Evolutionary conservation across 305 asterid genomes (phyloP).

Genomic region (Fraxinus velutina): DNA sequence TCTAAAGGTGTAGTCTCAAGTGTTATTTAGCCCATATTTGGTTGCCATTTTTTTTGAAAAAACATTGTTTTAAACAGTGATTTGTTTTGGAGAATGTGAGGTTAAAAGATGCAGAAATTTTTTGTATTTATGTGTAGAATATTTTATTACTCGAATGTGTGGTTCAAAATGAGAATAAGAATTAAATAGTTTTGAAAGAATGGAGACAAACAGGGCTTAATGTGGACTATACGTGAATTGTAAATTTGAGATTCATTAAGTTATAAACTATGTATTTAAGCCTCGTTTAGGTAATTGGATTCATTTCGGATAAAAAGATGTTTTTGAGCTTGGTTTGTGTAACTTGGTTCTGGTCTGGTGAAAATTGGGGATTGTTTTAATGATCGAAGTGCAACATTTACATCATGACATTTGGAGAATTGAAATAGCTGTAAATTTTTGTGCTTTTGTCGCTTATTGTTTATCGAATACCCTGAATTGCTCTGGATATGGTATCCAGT

Average conservation of each 20-base stretch:
- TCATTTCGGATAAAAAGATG: slow-evolving; percentile 13
- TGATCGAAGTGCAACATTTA: background rate
- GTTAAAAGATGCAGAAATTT: too few species aligned
- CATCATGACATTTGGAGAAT: background rate
- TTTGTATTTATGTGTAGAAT: too few species aligned
- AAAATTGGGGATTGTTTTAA: slow-evolving; percentile 6
- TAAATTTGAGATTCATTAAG: slow-evolving; percentile 19
- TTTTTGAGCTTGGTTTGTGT: background rate
- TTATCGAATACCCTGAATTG: background rate
- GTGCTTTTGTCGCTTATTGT: background rate
- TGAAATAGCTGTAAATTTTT: slow-evolving; percentile 1
- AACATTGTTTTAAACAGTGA: too few species aligned
- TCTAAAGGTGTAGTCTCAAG: background rate
- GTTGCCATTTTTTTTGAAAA: too few species aligned
- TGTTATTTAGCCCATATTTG: background rate
- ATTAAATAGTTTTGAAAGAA: too few species aligned
- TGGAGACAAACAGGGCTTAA: background rate
- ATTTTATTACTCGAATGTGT: too few species aligned
- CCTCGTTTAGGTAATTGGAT: background rate
- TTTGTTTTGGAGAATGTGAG: too few species aligned
- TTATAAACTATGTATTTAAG: background rate
- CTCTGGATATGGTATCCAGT: slow-evolving; percentile 8
- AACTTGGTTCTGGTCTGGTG: slow-evolving; percentile 24
- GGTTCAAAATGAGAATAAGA: too few species aligned
- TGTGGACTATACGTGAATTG: slow-evolving; percentile 1